Evolutionary conservation across 352 stramenopile genomes (phyloP), one percentile per base, ranked within the genome.

Genomic region (Phytopythium kandeliae): DNA sequence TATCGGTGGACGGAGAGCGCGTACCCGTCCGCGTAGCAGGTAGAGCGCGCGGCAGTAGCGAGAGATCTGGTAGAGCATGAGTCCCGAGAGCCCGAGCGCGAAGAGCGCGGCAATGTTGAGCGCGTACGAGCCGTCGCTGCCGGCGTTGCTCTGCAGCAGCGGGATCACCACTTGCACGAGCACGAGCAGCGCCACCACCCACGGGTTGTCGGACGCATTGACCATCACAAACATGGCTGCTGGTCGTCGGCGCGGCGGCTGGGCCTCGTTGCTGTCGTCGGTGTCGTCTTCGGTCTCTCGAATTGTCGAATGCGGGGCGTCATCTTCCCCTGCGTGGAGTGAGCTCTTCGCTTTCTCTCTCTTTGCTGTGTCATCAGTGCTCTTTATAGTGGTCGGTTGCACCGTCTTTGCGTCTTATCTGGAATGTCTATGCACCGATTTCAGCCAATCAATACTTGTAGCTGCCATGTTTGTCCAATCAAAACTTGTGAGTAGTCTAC

Each of bases 161-260:
- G 79, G 76, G 55, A 90, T 78, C 37, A 88, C 63, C 30, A 89
- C 76, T 55, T 91, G 80, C 45, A 84, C 77, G 60, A 91, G 82
- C 22, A 91, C 69, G 50, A 89, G 60, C 60, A 91, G 65, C 51
- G 66, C 71, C 52, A 91, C 72, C 66, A 91, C 83, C 80, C 78
- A 88, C 12, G 80, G 80, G 59, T 89, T 91, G 63, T 88, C 74
- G 46, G 75, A 83, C 47, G 69, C 72, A 48, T 84, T 89, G 45
- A 89, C 73, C 63, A 91, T 77, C 50, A 91, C 75, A 26, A 91
- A 83, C 80, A 91, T 90, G 58, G 50, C 52, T 35, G 30, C 36
- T 31, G 26, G 24, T n/a, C 8, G 21, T 36, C 16, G 28, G 2
- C 54, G 25, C 26, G 8, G 15, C 22, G 22, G 3, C 15, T 22